Conservation (phyloP, 176 grass and related monocot species). For the Dactylis glomerata region DNA sequence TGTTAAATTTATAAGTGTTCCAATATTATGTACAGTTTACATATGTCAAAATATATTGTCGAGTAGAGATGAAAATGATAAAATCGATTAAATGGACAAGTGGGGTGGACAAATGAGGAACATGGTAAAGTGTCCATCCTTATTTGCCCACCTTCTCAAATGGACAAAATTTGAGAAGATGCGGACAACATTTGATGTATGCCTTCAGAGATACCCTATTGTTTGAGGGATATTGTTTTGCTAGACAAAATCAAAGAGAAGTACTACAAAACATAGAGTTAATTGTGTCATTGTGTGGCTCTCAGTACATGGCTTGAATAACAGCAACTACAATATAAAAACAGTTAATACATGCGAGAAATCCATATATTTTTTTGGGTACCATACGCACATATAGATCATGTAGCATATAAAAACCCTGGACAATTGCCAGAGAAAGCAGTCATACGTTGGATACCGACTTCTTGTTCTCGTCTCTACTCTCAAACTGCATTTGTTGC, state of each 20-base stretch:
- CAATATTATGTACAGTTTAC: not conserved
- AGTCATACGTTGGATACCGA: slow-evolving; percentile 17
- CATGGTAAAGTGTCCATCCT: not conserved
- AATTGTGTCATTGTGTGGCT: too few relatives aligned
- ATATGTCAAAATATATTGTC: too few relatives aligned
- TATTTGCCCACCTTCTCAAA: not conserved
- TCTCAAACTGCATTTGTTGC: not conserved
- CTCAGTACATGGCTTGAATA: too few relatives aligned
- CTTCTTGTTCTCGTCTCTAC: not conserved
- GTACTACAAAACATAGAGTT: too few relatives aligned
- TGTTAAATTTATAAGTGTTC: not conserved
- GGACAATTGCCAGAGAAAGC: not conserved
- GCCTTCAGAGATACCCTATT: too few relatives aligned
- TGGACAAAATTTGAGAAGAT: not conserved
- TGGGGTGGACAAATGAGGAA: not conserved
- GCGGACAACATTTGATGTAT: not conserved
- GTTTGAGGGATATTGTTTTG: too few relatives aligned
- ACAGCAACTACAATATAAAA: too few relatives aligned
- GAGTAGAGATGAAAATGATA: not conserved
- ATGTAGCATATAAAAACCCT: not conserved
- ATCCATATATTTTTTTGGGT: too few relatives aligned
- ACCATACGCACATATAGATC: not conserved
- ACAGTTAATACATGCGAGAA: too few relatives aligned
- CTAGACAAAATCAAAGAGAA: too few relatives aligned
- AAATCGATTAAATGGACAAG: not conserved